Evolutionary conservation across 2,329 filamentous ascomycete species (phyloP).

Genomic region (Ophiosphaerella narmari): DNA sequence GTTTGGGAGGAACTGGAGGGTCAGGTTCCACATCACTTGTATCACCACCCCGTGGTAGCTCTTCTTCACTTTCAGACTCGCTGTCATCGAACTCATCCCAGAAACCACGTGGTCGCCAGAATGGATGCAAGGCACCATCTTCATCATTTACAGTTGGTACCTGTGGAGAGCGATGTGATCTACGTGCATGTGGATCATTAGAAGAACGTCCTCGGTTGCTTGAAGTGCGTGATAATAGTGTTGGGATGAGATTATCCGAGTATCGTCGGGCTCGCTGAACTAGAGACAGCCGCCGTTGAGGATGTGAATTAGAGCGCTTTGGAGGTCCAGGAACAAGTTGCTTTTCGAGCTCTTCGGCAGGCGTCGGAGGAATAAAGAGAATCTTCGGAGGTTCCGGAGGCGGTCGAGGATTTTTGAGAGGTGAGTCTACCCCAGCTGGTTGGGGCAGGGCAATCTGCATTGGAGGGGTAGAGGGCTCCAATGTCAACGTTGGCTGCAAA

Average conservation of each 20-base stretch:
- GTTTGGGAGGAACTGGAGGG: slow-evolving; percentile 22
- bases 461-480: slow-evolving; percentile 45
- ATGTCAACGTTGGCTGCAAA: slow-evolving; percentile 32
- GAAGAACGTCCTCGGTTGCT: slow-evolving; percentile 29
- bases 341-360: slow-evolving; percentile 52
- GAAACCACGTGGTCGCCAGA: slow-evolving; percentile 67
- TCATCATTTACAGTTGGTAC: slow-evolving; percentile 39
- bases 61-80: slow-evolving; percentile 43
- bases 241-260: slow-evolving; percentile 51
- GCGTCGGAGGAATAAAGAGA: slow-evolving; percentile 61
- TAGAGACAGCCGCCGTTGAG: slow-evolving; percentile 47
- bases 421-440: slow-evolving; percentile 55
- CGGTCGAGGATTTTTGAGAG: slow-evolving; percentile 62
- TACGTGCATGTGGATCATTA: slow-evolving; percentile 20
- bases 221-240: slow-evolving; percentile 42
- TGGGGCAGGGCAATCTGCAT: slow-evolving; percentile 33
- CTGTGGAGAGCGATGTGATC: slow-evolving; percentile 18
- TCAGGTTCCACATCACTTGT: slow-evolving; percentile 47
- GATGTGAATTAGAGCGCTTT: slow-evolving; percentile 39
- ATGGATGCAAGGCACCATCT: slow-evolving; percentile 60
- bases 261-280: slow-evolving; percentile 52
- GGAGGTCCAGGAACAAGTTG: slow-evolving; percentile 43
- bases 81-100: slow-evolving; percentile 61
- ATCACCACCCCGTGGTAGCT: slow-evolving; percentile 53
- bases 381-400: slow-evolving; percentile 62